These are phyloP conservation scores for Tricholoma matsutake DNA, from an alignment of 768 basidiomycete species.

Conservation along the genomic window DNA sequence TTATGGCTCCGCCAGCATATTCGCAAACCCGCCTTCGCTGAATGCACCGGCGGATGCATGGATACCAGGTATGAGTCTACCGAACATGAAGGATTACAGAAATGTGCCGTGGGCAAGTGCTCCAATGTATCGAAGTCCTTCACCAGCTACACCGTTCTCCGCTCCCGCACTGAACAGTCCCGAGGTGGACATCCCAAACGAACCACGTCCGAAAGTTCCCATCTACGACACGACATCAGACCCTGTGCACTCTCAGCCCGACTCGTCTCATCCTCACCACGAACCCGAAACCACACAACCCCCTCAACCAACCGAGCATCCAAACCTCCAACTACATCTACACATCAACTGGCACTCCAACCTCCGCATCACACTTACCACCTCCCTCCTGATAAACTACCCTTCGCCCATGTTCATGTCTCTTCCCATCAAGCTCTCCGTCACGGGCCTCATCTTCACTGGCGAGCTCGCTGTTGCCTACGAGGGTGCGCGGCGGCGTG, in stretches of 20 bases:
- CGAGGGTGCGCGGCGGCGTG: constrained; percentile 73
- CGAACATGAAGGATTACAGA: constrained; percentile 37
- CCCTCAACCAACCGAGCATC: constrained; percentile 21
- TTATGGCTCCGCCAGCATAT: constrained; percentile 55
- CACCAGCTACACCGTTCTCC: constrained; percentile 33
- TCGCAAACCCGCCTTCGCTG: constrained; percentile 49
- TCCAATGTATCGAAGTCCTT: constrained; percentile 32
- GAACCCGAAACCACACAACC: constrained; percentile 4
- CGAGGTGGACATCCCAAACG: constrained; percentile 7
- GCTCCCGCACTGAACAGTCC: constrained; percentile 12
- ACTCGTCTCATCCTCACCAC: constrained; percentile 5
- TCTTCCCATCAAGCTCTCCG: constrained; percentile 89
- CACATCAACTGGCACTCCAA: constrained; percentile 85
- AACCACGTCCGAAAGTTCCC: constrained; percentile 4
- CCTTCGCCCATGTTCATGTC: constrained; percentile 97
- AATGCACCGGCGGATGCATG: constrained; percentile 45
- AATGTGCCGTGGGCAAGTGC: constrained; percentile 25
- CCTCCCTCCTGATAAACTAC: constrained; percentile 94
- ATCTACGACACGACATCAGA: constrained; percentile 12
- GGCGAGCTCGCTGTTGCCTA: constrained; percentile 91
- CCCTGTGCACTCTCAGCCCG: constrained; percentile 13
- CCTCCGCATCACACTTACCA: constrained; percentile 83
- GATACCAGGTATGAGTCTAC: constrained; percentile 34
- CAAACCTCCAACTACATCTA: constrained; percentile 88
- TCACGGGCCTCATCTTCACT: constrained; percentile 83